Conservation (phyloP, 805 yeast species). For the Metschnikowia continentalis region DNA sequence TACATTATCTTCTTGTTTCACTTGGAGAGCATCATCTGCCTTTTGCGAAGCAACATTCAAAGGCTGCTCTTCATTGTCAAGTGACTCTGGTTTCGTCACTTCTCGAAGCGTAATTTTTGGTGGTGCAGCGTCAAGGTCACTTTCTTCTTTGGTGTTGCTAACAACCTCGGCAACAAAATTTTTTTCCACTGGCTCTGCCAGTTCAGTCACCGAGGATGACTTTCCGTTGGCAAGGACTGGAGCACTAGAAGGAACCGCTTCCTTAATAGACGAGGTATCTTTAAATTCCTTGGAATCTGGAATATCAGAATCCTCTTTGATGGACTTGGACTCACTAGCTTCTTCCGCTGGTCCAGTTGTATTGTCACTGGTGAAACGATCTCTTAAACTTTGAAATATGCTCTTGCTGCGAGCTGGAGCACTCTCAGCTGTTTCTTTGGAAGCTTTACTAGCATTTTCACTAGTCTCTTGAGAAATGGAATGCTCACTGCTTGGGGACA, state of each 20-base stretch:
- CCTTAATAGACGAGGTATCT: not conserved
- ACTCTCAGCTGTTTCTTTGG: slow-evolving; percentile 4
- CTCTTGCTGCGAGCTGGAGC: slow-evolving; percentile 22
- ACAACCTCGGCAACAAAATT: not conserved
- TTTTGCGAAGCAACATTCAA: not conserved
- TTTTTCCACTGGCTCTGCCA: not conserved
- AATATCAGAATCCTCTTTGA: not conserved
- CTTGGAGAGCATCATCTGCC: not conserved
- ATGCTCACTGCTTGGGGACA: not conserved
- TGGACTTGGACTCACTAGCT: not conserved
- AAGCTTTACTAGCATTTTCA: not conserved
- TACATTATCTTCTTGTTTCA: not conserved
- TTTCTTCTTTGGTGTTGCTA: not conserved
- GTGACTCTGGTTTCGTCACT: not conserved
- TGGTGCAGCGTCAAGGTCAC: not conserved
- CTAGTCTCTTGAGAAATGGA: not conserved
- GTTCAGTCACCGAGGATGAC: not conserved
- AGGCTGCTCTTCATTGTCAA: not conserved
- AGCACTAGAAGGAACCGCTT: not conserved
- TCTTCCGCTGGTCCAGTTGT: not conserved
- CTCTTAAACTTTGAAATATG: slow-evolving; percentile 33
- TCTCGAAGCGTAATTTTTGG: not conserved
- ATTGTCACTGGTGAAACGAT: slow-evolving; percentile 22
- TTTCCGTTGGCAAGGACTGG: not conserved
- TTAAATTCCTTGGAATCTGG: not conserved